Evolutionary conservation across 345 rosid species (phyloP).

Genomic region (Brassica juncea): DNA sequence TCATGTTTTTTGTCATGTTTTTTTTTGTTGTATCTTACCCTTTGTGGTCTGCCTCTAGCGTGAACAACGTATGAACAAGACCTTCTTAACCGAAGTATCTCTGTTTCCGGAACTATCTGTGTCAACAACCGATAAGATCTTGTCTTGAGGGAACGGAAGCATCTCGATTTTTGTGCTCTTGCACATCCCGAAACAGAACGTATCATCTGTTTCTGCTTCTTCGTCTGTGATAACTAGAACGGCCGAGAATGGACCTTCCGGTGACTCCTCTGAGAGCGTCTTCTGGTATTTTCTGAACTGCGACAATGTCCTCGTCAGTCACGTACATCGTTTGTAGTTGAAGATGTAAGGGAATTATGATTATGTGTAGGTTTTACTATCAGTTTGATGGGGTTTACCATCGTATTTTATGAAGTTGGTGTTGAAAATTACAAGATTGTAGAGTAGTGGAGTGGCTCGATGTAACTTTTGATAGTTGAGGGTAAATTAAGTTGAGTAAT

Average conservation of each 20-base stretch:
- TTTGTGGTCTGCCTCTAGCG: constrained; percentile 59
- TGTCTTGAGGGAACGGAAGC: constrained; percentile 74
- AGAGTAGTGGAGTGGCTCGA: constrained; percentile 17
- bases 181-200: constrained; percentile 56
- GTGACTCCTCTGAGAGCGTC: constrained; percentile 52
- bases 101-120: constrained; percentile 44
- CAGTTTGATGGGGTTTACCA: neutral
- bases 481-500: constrained; percentile 27
- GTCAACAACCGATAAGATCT: constrained; percentile 52
- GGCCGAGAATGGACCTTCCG: constrained; percentile 67
- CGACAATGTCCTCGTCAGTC: constrained; percentile 54
- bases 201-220: constrained; percentile 59
- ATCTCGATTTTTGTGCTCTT: constrained; percentile 46
- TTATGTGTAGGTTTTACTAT: neutral
- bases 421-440: neutral
- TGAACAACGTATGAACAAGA: constrained; percentile 60
- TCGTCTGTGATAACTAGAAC: constrained; percentile 63
- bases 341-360: neutral
- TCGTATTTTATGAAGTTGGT: neutral
- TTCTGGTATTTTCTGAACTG: constrained; percentile 47
- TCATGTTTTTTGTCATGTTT: neutral
- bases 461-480: constrained; percentile 37
- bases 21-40: constrained; percentile 45
- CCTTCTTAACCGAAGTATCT: constrained; percentile 47
- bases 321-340: constrained; percentile 46